These are phyloP conservation scores for Gaultheria prostrata DNA, from an alignment of 148 eudicot genomes.

Conservation along the genomic window DNA sequence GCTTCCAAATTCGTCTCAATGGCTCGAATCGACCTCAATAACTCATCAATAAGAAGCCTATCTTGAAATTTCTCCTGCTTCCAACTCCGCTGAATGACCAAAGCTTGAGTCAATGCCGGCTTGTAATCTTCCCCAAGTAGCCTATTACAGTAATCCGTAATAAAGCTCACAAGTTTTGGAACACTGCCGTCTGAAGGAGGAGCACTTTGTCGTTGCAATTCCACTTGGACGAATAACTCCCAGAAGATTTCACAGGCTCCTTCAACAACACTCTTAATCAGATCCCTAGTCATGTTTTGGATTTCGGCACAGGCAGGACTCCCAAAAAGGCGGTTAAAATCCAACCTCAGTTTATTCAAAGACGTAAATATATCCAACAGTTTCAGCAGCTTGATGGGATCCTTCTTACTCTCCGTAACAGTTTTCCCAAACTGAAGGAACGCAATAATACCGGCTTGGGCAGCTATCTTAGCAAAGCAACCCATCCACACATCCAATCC, in stretches of 20 bases:
- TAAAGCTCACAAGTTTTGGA: conserved; percentile 27
- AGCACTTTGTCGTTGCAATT: conserved; percentile 28
- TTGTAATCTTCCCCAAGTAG: conserved; percentile 28
- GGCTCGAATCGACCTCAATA: conserved; percentile 22
- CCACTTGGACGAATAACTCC: conserved; percentile 28
- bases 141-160: conserved; percentile 29
- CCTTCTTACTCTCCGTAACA: conserved; percentile 29
- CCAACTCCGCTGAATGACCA: conserved; percentile 30
- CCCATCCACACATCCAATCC: conserved; percentile 27
- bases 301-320: conserved; percentile 29
- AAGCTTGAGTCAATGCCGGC: conserved; percentile 26
- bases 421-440: conserved; percentile 32
- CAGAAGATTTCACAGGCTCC: conserved; percentile 30
- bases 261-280: conserved; percentile 28
- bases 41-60: conserved; percentile 25
- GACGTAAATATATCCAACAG: conserved; percentile 29
- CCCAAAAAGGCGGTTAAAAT: conserved; percentile 32
- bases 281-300: conserved; percentile 30
- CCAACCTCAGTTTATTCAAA: conserved; percentile 27
- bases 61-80: conserved; percentile 32
- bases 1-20: conserved; percentile 25
- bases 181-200: conserved; percentile 31
- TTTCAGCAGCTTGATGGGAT: conserved; percentile 28
- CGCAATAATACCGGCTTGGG: conserved; percentile 28
- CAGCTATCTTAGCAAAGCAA: conserved; percentile 27